Evolutionary conservation across 345 rosid species (phyloP), one percentile per base, ranked within the genome.

Genomic region (Pistacia vera): DNA sequence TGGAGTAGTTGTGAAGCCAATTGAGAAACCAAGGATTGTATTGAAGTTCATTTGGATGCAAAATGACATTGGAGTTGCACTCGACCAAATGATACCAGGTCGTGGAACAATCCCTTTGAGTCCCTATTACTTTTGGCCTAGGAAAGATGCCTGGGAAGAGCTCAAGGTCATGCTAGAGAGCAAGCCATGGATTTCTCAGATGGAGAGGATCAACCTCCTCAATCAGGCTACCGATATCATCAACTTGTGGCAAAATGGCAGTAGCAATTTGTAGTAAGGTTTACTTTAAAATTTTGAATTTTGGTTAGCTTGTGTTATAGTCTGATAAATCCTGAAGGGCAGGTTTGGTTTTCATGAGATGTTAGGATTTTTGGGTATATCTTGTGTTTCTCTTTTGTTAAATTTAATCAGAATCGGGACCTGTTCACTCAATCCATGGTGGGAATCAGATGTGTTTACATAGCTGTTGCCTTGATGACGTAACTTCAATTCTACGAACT

Each of bases 11-110:
- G 97, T 91, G 89, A 91, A 88, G 83, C 93, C 91, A 69, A 78
- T 89, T 85, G 91, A 84, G 85, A 95, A 89, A 76, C 90, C 91
- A 10, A 89, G 90, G 80, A 77, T 93, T 71, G 88, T 93, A 33
- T 85, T 95, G 84, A 93, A 95, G 90, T 87, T 95, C 73, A 82
- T 93, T 66, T 93, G 94, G 99, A 90, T 90, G 99, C 84, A 93
- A 76, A 93, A 90, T 81, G 87, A 84, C 79, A 91, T 91, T 66
- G 97, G 98, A 59, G 83, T 95, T 33, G 93, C 88, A 11, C 82
- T 95, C 11, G 90, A 92, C 75, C 98, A 95, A 44, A 80, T 80
- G 83, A 75, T 92, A 70, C 93, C 95, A 3, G 90, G 92, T 0
- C 88, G 84, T 63, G 97, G 97, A 71, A 86, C 97, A 10, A 86